Evolutionary conservation across 1,284 basidiomycete species (phyloP).

Genomic region (Apiotrichum montevideense): DNA sequence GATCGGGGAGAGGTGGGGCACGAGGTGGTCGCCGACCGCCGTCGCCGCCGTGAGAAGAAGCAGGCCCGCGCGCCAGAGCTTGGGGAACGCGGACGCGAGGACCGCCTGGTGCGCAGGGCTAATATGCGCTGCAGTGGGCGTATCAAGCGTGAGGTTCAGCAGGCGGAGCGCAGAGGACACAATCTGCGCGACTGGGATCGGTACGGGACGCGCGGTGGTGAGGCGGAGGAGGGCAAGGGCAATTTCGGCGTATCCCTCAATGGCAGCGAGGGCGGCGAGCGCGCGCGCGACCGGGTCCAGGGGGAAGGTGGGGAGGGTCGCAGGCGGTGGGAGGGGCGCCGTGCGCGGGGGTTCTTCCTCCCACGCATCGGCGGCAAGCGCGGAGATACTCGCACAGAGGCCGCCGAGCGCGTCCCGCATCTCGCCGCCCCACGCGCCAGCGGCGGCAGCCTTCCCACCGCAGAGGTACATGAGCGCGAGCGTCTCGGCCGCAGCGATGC

Average conservation of each 20-base stretch:
- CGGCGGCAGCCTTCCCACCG: constrained; percentile 38
- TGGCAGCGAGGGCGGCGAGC: constrained; percentile 17
- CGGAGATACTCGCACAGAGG: constrained; percentile 20
- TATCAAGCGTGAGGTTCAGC: constrained; percentile 57
- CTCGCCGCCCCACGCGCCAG: constrained; percentile 31
- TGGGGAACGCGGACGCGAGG: constrained; percentile 28
- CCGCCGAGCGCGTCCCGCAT: constrained; percentile 35
- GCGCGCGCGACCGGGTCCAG: constrained; percentile 25
- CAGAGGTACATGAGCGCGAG: constrained; percentile 34
- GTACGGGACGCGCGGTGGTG: constrained; percentile 60
- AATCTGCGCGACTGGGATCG: constrained; percentile 60
- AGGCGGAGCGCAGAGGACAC: constrained; percentile 42
- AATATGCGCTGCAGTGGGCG: constrained; percentile 48
- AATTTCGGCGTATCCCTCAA: constrained; percentile 32
- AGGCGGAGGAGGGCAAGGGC: constrained; percentile 49
- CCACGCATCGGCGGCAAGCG: constrained; percentile 31
- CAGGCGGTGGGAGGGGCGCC: constrained; percentile 3
- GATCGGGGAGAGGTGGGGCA: constrained; percentile 37
- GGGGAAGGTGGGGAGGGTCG: constrained; percentile 19
- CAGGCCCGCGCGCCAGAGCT: constrained; percentile 35
- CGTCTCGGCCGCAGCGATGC: constrained; percentile 19
- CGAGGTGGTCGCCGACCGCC: constrained; percentile 38
- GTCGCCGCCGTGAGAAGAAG: constrained; percentile 25
- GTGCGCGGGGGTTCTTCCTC: constrained; percentile 26
- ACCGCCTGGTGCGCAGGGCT: constrained; percentile 36